These are phyloP conservation scores for Pisolithus albus DNA, from an alignment of 768 basidiomycete genomes.

Conservation along the genomic window DNA sequence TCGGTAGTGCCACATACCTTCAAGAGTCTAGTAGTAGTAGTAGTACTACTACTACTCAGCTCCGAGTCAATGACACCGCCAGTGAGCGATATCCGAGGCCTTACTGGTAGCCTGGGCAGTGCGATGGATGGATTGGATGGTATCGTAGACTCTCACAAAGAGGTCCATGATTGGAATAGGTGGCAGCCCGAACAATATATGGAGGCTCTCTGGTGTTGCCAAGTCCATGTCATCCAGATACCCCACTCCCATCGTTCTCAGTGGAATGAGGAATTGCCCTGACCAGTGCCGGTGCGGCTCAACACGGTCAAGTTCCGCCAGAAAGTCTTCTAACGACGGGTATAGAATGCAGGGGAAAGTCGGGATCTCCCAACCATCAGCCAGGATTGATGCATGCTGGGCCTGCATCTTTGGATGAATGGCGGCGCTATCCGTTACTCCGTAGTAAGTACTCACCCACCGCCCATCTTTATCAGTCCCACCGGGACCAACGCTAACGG, in stretches of 20 bases:
- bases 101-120: too few relatives aligned
- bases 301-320: neutral
- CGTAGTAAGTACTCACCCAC: neutral
- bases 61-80: too few relatives aligned
- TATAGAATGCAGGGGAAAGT: neutral
- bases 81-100: too few relatives aligned
- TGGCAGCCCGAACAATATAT: neutral
- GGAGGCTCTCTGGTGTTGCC: neutral
- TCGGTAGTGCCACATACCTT: too few relatives aligned
- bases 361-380: neutral
- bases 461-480: neutral
- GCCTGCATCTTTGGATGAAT: neutral
- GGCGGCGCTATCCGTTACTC: neutral
- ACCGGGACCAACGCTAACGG: too few relatives aligned
- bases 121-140: neutral
- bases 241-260: neutral
- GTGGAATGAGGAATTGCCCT: neutral
- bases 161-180: slow-evolving; percentile 1
- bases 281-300: slow-evolving; percentile 1
- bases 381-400: neutral
- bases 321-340: neutral
- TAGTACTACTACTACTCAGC: too few relatives aligned
- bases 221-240: slow-evolving; percentile 1
- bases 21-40: too few relatives aligned
- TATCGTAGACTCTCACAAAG: neutral